These are phyloP conservation scores for Nothophaeocryptopus gaeumannii DNA, from an alignment of 2,329 filamentous ascomycete species.

Conservation along the genomic window DNA sequence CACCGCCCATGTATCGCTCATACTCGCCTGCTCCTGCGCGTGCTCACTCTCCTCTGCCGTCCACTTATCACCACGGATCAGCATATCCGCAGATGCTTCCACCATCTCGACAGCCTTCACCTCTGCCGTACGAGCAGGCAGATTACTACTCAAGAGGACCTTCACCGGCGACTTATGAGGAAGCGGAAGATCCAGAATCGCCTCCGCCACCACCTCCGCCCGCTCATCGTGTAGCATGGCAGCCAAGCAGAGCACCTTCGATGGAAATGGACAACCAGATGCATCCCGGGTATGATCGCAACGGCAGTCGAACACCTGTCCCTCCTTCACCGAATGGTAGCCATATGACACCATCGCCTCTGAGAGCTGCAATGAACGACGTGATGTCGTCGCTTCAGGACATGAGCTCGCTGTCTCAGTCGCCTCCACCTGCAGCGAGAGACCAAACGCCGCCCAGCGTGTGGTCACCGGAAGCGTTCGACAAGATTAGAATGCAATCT, in stretches of 20 bases:
- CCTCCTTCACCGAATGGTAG: slow-evolving; percentile 64
- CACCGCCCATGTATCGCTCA: slow-evolving; percentile 26
- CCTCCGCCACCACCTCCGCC: slow-evolving; percentile 85
- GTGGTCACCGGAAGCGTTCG: slow-evolving; percentile 90
- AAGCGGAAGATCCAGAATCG: slow-evolving; percentile 50
- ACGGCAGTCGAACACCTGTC: slow-evolving; percentile 58
- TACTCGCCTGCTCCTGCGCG: slow-evolving; percentile 27
- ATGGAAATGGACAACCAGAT: slow-evolving; percentile 33
- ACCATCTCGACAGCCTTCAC: slow-evolving; percentile 29
- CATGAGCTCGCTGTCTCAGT: slow-evolving; percentile 63
- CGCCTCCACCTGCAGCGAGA: slow-evolving; percentile 47
- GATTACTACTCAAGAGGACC: slow-evolving; percentile 20
- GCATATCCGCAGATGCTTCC: slow-evolving; percentile 33
- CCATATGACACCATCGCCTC: slow-evolving; percentile 73
- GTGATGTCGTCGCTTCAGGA: slow-evolving; percentile 94
- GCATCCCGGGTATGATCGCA: slow-evolving; percentile 48
- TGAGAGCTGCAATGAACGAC: slow-evolving; percentile 95
- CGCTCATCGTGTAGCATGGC: slow-evolving; percentile 63
- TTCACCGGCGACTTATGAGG: slow-evolving; percentile 21
- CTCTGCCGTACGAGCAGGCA: slow-evolving; percentile 28
- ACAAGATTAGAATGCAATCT: slow-evolving; percentile 50
- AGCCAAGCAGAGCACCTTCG: slow-evolving; percentile 49
- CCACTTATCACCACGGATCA: slow-evolving; percentile 35
- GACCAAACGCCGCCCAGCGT: slow-evolving; percentile 63
- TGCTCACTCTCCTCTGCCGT: slow-evolving; percentile 44